Evolutionary conservation across 2,329 filamentous ascomycete species (phyloP).

Genomic region (Hypoxylon sp.): DNA sequence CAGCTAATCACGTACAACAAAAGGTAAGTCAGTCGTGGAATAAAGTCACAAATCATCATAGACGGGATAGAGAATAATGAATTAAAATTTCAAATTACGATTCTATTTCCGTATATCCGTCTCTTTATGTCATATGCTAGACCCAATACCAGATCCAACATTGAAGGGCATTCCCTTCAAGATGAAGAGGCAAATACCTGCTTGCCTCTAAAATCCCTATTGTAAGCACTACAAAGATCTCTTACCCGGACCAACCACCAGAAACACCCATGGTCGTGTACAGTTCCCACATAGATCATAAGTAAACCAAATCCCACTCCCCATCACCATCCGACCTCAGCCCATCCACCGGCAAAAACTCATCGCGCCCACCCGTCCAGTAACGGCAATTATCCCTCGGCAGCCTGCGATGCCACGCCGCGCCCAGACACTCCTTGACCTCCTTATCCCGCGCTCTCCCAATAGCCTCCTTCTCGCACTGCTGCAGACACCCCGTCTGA

Average conservation of each 20-base stretch:
- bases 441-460: conserved; percentile 22
- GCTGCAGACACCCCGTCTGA: conserved; percentile 42
- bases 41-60: too few relatives aligned
- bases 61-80: not conserved
- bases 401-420: conserved; percentile 37
- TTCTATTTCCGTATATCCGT: not conserved
- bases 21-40: not conserved
- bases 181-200: not conserved
- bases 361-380: conserved; percentile 38
- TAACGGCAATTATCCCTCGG: conserved; percentile 35
- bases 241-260: not conserved
- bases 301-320: conserved; percentile 41
- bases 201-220: not conserved
- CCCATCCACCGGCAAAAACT: conserved; percentile 45
- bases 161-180: not conserved
- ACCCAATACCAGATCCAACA: not conserved
- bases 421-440: conserved; percentile 46
- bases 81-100: not conserved
- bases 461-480: conserved; percentile 46
- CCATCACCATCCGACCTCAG: conserved; percentile 23
- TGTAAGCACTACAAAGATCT: not conserved
- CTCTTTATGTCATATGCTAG: not conserved
- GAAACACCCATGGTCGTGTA: too few relatives aligned
- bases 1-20: not conserved
- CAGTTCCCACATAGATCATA: conserved; percentile 11